Evolutionary conservation across 257 asterid species (phyloP).

Genomic region (Solanum appendiculatum): DNA sequence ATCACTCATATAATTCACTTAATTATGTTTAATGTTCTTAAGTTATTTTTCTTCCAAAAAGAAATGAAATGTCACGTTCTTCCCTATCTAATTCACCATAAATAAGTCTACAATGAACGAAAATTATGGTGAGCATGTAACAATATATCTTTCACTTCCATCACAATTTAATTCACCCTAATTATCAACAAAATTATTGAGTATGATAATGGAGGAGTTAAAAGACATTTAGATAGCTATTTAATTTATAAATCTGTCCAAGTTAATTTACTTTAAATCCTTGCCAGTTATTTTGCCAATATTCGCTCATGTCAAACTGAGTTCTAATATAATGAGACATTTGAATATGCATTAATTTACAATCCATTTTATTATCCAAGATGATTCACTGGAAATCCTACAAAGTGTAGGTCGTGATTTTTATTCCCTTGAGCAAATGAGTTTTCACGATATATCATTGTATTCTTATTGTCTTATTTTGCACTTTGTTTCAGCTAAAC

Average conservation of each 20-base stretch:
- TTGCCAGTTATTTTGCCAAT: too few relatives aligned
- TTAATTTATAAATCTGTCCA: too few relatives aligned
- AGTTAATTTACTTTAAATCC: too few relatives aligned
- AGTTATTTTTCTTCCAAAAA: not conserved
- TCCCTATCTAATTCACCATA: not conserved
- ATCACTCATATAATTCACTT: not conserved
- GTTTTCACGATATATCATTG: not conserved
- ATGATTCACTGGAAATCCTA: too few relatives aligned
- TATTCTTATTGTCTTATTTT: too few relatives aligned
- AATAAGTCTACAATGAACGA: not conserved
- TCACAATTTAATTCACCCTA: not conserved
- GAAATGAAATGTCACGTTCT: not conserved
- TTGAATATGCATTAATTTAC: too few relatives aligned
- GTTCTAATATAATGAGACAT: too few relatives aligned
- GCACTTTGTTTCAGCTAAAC: too few relatives aligned
- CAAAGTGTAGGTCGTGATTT: too few relatives aligned
- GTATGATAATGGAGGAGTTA: not conserved
- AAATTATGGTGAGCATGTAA: not conserved
- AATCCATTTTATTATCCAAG: too few relatives aligned
- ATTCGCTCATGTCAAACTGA: too few relatives aligned
- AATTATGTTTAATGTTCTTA: not conserved
- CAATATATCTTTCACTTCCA: not conserved
- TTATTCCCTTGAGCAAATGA: not conserved
- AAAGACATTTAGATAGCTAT: not conserved
- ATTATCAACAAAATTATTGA: not conserved